Base-by-base conservation (phyloP, 345 rosid species). In the Theobroma cacao region DNA sequence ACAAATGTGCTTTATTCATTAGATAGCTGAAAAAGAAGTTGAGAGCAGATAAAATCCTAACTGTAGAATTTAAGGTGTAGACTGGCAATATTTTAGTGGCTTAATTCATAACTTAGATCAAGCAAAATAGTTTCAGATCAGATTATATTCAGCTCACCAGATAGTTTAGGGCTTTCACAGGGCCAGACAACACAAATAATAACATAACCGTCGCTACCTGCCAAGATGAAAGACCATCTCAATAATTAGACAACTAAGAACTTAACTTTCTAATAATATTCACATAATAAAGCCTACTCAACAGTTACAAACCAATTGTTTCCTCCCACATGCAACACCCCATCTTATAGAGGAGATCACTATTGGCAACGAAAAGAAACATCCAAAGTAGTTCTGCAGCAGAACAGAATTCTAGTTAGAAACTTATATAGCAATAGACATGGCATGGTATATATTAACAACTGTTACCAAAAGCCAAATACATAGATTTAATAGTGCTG, bases 301-400 rank as follows among this genome's bases (percentile, higher is more conserved):
- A 18, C 28, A 31, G 41, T 31, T 50, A 71, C 75, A 50, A 71
- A 95, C 98, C 98, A 93, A 88, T 20, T 97, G 94, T 83, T 93
- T 95, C 85, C 99, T 95, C 65, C 99, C 97, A 77, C 91, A 94
- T 4, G 97, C 87, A 70, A 95, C 84, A 68, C 95, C 91, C 99
- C 99, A 92, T 83, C 99, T 89, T 87, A 93, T 80, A 1, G 96
- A 93, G 72, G 99, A 86, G 68, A 95, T 85, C 76, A 95, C 99
- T 20, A 92, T 87, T 9, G 98, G 99, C 88, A 95, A 78, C 7
- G 98, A 85, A 81, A 95, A 95, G 82, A 95, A 93, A 80, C 99
- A 92, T 33, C 99, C 99, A 71, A 95, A 95, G 90, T 95, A 95
- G 83, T 90, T 95, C 98, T 95, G 96, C 67, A 82, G n/a, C n/a